Evolutionary conservation across 163 green algal genomes (phyloP), one percentile per base, ranked within the genome.

Genomic region (Chlorella variabilis): DNA sequence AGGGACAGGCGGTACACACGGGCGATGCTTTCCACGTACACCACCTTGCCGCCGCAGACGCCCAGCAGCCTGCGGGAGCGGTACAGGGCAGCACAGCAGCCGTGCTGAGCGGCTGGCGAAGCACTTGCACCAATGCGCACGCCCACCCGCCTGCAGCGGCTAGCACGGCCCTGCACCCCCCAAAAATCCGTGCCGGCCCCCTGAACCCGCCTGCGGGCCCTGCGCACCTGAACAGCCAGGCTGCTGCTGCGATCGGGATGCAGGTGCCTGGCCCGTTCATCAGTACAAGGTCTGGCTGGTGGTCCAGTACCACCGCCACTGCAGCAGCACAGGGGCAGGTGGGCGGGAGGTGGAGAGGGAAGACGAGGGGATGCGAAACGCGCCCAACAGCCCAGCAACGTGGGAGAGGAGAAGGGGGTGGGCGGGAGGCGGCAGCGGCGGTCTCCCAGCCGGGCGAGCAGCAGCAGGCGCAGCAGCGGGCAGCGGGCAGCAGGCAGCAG

Each of bases 1-100:
- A 99, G 87, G 3, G 93, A 98, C 38, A 99, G 88, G 39, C 85
- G 87, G 13, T 84, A 76, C 39, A 95, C 92, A 0, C 96, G 83
- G 2, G 94, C 95, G 38, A 98, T 97, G 82, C 91, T 97, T 78
- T 99, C 96, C 34, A 98, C 90, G 79, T 98, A 99, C 51, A 98
- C 87, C 7, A 98, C 92, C 68, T 80, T 81, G 27, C 63, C 82
- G 48, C 63, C 27, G 2, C 31, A 29, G 31, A 94, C 13, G 6
- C 84, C 74, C 7, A 94, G 69, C 62, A 88, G 17, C 66, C 89
- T 93, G 86, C 59, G n/a, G n/a, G n/a, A n/a, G n/a, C n/a, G n/a
- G n/a, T n/a, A n/a, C n/a, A n/a, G n/a, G n/a, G n/a, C n/a, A n/a
- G n/a, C n/a, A n/a, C n/a, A n/a, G n/a, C n/a, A 29, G 38, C 51